Percentiles rank a stretch among this genome's conserved stretches.
Conservation (phyloP, 352 stramenopile species). For the Blastocystis hominis region DNA sequence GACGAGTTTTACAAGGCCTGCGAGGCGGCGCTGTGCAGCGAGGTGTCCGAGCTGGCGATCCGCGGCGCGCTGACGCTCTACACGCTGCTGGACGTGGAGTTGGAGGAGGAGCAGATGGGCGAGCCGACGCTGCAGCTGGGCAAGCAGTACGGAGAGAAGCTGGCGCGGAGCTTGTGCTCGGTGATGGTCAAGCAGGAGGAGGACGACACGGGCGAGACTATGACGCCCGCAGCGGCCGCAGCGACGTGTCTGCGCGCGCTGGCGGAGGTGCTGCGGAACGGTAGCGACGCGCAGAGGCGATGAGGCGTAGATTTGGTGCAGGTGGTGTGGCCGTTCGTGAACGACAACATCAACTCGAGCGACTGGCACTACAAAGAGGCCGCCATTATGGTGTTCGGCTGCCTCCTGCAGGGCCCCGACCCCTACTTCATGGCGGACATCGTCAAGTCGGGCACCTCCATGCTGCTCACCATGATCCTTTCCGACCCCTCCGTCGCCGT, state of each 20-base stretch:
- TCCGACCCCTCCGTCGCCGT: neutral
- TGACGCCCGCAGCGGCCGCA: constrained; percentile 11
- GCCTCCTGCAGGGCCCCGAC: constrained; percentile 1
- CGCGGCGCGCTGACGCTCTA: neutral
- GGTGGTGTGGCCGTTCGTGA: constrained; percentile 45
- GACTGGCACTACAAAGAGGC: constrained; percentile 54
- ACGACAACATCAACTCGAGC: neutral
- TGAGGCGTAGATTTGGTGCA: neutral
- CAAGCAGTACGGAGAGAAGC: neutral
- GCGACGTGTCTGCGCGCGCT: constrained; percentile 10
- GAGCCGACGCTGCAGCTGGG: neutral
- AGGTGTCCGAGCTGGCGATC: neutral
- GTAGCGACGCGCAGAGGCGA: neutral
- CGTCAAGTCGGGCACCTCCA: neutral
- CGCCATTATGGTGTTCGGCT: constrained; percentile 49
- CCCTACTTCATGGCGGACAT: neutral
- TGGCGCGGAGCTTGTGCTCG: neutral
- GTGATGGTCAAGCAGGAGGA: constrained; percentile 28
- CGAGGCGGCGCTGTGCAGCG: neutral
- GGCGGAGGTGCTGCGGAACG: neutral
- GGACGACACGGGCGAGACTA: constrained; percentile 30
- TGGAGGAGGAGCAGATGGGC: neutral
- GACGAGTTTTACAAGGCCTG: neutral
- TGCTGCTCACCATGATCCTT: neutral
- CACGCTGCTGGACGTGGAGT: neutral